Evolutionary conservation across 371 early-diverging fungal genomes (phyloP), one percentile per base, ranked within the genome.

Genomic region (Amoeboaphelidium protococcarum): DNA sequence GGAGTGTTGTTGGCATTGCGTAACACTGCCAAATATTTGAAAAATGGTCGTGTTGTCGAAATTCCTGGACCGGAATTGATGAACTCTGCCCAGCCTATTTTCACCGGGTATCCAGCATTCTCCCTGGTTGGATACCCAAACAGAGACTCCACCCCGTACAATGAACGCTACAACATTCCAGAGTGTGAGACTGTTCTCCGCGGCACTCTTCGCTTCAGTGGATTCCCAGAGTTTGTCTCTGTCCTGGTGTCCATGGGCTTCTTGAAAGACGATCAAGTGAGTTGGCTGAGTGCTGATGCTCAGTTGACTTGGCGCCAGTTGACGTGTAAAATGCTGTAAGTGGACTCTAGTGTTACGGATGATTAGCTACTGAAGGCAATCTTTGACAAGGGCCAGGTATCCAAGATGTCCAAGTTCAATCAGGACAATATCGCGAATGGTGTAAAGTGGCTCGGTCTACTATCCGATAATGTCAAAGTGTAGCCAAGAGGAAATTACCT

Each of bases 141-240:
- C 80, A 82, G 96, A 54, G 95, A 95, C 63, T 95, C 96, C 16
- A 80, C 84, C 26, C 74, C 76, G 44, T 95, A 94, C 62, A 76
- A 74, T 61, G 75, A 83, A 66, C 76, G 83, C 50, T 95, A 95
- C 70, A 64, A 80, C 61, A 91, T 95, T 50, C 89, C 90, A 21
- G 90, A 89, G 55, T 82, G 86, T 24, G 66, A 79, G 19, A 42
- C 50, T 4, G 23, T 25, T 23, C 3, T 46, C 26, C 16, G 40
- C 16, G 48, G 44, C n/a, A 49, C 47, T 27, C 37, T 45, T 16
- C 21, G 46, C 37, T 45, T 43, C 42, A 41, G 60, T 52, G 88
- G 85, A 22, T 86, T 86, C 73, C 78, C 79, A 45, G 64, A 73
- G 53, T 86, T 92, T 54, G 77, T 84, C 56, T 82, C 88, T 70